A percentile compares a stretch with the other conserved stretches of the same genome.
These are phyloP conservation scores for Poronia punctata DNA, from an alignment of 495 filamentous ascomycete species.

Conservation along the genomic window DNA sequence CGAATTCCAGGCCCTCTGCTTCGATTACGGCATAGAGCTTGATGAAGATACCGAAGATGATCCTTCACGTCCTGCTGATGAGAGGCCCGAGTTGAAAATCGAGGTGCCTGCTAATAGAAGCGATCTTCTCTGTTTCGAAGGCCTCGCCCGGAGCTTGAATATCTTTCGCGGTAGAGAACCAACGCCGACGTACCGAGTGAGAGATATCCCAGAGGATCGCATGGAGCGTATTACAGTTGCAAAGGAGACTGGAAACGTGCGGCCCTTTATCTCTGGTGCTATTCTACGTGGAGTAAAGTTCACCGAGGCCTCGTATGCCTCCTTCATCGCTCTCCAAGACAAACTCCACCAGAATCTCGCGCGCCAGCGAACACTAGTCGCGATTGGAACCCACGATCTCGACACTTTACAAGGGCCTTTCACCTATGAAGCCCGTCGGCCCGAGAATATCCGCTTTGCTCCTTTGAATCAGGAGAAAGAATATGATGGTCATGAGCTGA, in stretches of 20 bases:
- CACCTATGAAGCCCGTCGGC: slow-evolving; percentile 87
- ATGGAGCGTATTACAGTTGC: slow-evolving; percentile 72
- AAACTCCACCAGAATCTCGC: slow-evolving; percentile 97
- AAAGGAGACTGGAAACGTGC: slow-evolving; percentile 70
- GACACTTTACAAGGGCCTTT: slow-evolving; percentile 93
- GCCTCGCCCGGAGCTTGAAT: slow-evolving; percentile 90
- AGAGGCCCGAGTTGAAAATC: slow-evolving; percentile 91
- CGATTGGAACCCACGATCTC: slow-evolving; percentile 95
- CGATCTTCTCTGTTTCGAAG: slow-evolving; percentile 98
- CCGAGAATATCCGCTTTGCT: slow-evolving; percentile 84
- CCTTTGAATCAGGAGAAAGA: slow-evolving; percentile 85
- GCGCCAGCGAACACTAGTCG: slow-evolving; percentile 82
- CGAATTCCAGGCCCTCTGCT: slow-evolving; percentile 94
- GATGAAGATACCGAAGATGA: slow-evolving; percentile 87
- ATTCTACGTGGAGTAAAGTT: slow-evolving; percentile 88
- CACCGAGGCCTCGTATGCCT: slow-evolving; percentile 83
- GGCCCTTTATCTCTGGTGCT: slow-evolving; percentile 80
- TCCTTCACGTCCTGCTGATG: slow-evolving; percentile 65
- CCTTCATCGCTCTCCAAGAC: slow-evolving; percentile 96
- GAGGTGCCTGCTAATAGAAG: slow-evolving; percentile 99
- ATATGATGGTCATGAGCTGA: slow-evolving; percentile 83
- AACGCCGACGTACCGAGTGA: slow-evolving; percentile 71
- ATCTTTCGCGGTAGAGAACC: slow-evolving; percentile 74
- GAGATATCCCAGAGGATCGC: slow-evolving; percentile 62
- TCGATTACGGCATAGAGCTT: slow-evolving; percentile 97